Conservation (phyloP, 2,329 filamentous ascomycete species). For the Taxawa tesnikishii region DNA sequence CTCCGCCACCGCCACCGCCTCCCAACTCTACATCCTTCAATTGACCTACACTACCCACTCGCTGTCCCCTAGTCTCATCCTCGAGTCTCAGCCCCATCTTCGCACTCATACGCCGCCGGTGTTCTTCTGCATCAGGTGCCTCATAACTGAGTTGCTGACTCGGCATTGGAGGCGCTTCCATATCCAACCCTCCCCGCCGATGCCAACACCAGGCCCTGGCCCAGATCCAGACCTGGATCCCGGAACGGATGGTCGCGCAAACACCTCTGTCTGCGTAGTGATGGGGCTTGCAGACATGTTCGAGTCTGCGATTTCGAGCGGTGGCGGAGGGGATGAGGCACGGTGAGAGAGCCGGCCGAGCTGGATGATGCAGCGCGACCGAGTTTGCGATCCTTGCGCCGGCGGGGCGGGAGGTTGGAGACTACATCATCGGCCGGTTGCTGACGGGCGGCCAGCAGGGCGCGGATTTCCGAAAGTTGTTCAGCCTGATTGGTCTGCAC, state of each 20-base stretch:
- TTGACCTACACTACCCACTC: slow-evolving; percentile 16
- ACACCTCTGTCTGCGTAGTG: slow-evolving; percentile 1
- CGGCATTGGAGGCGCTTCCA: slow-evolving; percentile 9
- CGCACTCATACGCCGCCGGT: slow-evolving; percentile 17
- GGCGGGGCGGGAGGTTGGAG: no score
- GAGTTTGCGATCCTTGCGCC: slow-evolving; percentile 7
- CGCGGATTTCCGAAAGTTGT: background rate
- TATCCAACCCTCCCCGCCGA: no score
- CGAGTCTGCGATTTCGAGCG: slow-evolving; percentile 1
- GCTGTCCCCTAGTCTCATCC: slow-evolving; percentile 12
- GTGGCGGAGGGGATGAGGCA: background rate
- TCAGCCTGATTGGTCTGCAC: background rate
- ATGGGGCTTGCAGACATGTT: slow-evolving; percentile 4
- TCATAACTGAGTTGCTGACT: slow-evolving; percentile 24
- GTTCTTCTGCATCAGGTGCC: slow-evolving; percentile 16
- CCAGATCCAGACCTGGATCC: no score
- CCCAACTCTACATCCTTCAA: slow-evolving; percentile 15
- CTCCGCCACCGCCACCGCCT: background rate
- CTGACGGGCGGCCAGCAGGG: no score
- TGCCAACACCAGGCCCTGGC: no score
- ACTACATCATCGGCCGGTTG: background rate
- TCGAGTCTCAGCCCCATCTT: slow-evolving; percentile 17
- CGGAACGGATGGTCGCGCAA: no score
- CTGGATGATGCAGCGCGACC: slow-evolving; percentile 5
- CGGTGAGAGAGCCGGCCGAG: background rate